Base-by-base conservation (phyloP, 2,329 filamentous ascomycete species). In the Pseudogymnoascus sp. region DNA sequence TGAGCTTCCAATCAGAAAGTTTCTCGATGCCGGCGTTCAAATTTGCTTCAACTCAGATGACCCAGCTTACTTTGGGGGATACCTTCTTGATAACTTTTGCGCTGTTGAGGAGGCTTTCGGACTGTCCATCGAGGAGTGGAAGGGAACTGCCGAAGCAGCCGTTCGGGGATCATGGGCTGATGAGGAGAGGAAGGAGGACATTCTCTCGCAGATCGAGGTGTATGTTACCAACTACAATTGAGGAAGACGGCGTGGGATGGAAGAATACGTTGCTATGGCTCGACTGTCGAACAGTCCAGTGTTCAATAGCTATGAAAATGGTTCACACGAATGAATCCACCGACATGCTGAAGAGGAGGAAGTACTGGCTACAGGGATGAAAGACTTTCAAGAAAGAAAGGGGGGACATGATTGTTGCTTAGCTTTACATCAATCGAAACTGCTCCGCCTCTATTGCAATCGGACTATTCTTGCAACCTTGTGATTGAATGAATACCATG, bases 51-150 rank as follows among this genome's bases (percentile, higher is more conserved):
- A 78, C 62, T 79, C 77, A 62, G 79, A 81, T 66, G 79, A 81
- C 65, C 79, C 79, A 11, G 77, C 78, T 2, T 79, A 80, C 61
- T 92, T 93, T 76, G 88, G 88, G 2, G 87, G 84, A 0, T 91
- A 91, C 73, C 84, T 92, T 62, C 76, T 89, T 61, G 87, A 89
- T 69, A 91, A 91, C 68, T 92, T 88, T 75, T 88, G 84, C 69
- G 87, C 86, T 1, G 87, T 93, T 31, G 88, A 93, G 73, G 86
- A 90, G 43, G 84, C 86, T 0, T 91, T 91, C 72, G 72, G 76
- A 3, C 73, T 93, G 67, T 80, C 74, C 21, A 75, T 86, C 3
- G 74, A 76, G n/a, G 88, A 93, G 62, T 92, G 89, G 90, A 80
- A 77, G 67, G 75, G 71, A 5, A 87, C 93, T 69, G 84, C 82